Base-by-base conservation (phyloP, 768 basidiomycete genomes). In the Cystobasidium tubakii region DNA sequence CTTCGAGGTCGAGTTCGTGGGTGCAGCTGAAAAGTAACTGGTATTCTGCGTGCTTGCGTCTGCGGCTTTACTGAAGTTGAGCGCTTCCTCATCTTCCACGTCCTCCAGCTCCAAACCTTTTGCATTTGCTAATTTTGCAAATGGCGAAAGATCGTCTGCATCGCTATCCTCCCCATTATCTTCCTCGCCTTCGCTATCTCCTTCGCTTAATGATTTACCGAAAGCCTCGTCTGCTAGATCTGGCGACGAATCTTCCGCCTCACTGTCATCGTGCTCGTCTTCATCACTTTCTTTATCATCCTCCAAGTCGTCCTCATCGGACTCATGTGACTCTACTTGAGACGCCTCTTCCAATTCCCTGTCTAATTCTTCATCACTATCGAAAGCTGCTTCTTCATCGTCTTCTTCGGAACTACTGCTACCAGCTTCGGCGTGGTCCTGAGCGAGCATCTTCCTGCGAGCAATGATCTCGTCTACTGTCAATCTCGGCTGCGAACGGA, bases 191-290 rank as follows among this genome's bases (percentile, higher is more conserved):
- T 66, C 75, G 34, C 63, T 75, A 31, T 66, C 73, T 21, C 79
- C 81, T 15, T 77, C 75, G 27, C 76, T 77, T 19, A 75, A 74
- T 27, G 78, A 79, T 0, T 79, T 77, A 15, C 67, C 34, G 12
- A 78, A 81, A 21, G 81, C 81, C 25, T 82, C 82, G 33, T 83
- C 83, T 15, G 80, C 83, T 21, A 83, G 83, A 23, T 80, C 82
- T 10, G 79, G 77, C 1, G 60, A 74, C 50, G 65, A 62, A 6
- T 21, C 73, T 34, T 74, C 73, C n/a, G 64, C 64, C 9, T 74
- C 76, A 15, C 17, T 74, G 4, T 75, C 76, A 43, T 69, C 75
- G 4, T 70, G 74, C 19, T 73, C 19, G 23, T 64, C 74, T 10
- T 75, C 60, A 74, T 72, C 71, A 33, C 75, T 72, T 34, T 76